Evolutionary conservation across 257 asterid species (phyloP), one percentile per base, ranked within the genome.

Genomic region (Euphrasia confusa): DNA sequence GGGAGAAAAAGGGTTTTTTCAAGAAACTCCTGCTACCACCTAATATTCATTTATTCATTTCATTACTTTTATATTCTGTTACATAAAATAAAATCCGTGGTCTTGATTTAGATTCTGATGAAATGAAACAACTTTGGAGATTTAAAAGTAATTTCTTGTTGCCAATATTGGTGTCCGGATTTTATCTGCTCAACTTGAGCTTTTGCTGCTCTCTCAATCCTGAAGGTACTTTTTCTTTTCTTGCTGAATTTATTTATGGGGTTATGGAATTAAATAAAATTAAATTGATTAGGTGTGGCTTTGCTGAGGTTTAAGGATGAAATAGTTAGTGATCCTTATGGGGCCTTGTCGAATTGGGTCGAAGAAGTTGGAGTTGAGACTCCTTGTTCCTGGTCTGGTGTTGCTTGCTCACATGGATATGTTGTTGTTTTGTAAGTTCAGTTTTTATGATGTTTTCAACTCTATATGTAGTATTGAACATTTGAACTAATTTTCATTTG

Each of bases 311-410:
- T 87, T 66, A 84, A 78, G 68, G 94, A 77, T 57, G 66, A 64
- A 10, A 76, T 86, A 7, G 75, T 50, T 28, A 69, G 68, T 66
- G 96, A 91, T 72, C 98, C 98, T 10, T 74, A 74, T 57, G 92
- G 88, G 52, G 86, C 84, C 66, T 79, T 91, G 70, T 74, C 85
- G 12, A 76, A 78, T 76, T 88, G 98, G 98, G 73, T 71, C 17
- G 87, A 80, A 71, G 96, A 85, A 72, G 70, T 74, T 40, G 97
- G 85, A 57, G 77, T 75, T 54, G 84, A 77, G 63, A 78, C 67
- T 70, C 96, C 94, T 9, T 93, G 96, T 78, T 81, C 84, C 58
- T 93, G 97, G 96, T 68, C 68, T 67, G 94, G 97, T 39, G 80
- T 93, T 80, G 83, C 74, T 37, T 93, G 97, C 77, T 78, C 83